Base-by-base conservation (phyloP, 2,329 filamentous ascomycete genomes). In the Neofusicoccum sp. region DNA sequence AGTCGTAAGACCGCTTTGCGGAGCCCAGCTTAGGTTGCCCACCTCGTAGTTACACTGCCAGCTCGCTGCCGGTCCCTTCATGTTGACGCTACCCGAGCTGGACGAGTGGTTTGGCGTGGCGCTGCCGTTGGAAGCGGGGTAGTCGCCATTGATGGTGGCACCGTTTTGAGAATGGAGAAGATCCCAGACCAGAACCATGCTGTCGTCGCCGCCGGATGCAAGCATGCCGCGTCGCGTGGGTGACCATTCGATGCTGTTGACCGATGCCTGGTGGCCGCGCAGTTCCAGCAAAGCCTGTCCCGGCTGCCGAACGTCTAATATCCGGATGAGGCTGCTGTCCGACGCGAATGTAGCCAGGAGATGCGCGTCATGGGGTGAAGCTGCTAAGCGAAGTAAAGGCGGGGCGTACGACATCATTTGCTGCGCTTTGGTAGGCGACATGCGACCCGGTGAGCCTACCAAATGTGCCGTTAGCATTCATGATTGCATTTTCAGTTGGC, bases 191-290 rank as follows among this genome's bases (percentile, higher is more conserved):
- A 98, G 83, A 1, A 98, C 94, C 68, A 95, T 86, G 67, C 88
- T 94, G 76, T 99, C 95, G 71, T 99, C 95, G 5, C 85, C 95
- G 37, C 95, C 95, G 0, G 92, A 96, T 14, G 94, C 94, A 16
- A 99, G 85, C 67, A 93, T 90, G 29, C 95, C 95, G 70, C 95
- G 85, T 64, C 93, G 86, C 62, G 87, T 86, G 0, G 93, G 94
- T 7, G 92, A 96, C 95, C 95, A 99, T 79, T 99, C 95, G 64
- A 98, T 90, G 71, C 91, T 95, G 78, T 96, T 98, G 63, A 99
- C 85, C 6, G 92, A 79, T 4, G 92, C 90, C 28, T 87, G 86
- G 73, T 99, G 94, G 28, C 95, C 95, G 52, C 91, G 91, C 41
- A 99, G 87, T 75, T 99, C 95, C 31, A 99, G 86, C 4, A 99